Conservation (phyloP, 2,329 filamentous ascomycete species). For the Colletotrichum theobromicola region DNA sequence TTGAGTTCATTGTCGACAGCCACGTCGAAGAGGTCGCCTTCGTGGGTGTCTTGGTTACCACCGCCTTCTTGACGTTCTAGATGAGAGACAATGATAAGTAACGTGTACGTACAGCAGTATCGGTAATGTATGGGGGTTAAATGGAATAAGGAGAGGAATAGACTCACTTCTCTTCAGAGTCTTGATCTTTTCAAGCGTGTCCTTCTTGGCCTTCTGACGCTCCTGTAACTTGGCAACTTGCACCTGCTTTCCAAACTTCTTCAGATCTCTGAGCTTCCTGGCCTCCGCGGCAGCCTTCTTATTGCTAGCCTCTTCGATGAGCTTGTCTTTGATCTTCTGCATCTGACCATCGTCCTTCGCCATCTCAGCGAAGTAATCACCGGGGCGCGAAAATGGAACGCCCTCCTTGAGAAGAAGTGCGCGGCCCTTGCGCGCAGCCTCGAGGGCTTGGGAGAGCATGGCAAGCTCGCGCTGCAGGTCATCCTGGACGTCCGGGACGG, state of each 20-base stretch:
- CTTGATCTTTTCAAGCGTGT: conserved; percentile 95
- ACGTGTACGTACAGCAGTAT: too few relatives aligned
- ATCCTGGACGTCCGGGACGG: conserved; percentile 85
- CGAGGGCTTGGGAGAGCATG: conserved; percentile 89
- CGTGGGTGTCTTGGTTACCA: conserved; percentile 68
- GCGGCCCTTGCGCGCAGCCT: conserved; percentile 77
- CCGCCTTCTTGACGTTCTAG: conserved; percentile 81
- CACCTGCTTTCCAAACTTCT: conserved; percentile 99
- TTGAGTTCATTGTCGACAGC: conserved; percentile 74
- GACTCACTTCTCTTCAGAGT: conserved; percentile 90
- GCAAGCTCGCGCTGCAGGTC: conserved; percentile 91
- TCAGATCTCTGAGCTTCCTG: conserved; percentile 88
- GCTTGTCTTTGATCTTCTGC: conserved; percentile 92
- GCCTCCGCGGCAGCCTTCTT: conserved; percentile 95
- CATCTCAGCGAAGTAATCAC: conserved; percentile 99
- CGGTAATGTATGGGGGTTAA: too few relatives aligned
- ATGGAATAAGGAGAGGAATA: background rate
- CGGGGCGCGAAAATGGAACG: conserved; percentile 84
- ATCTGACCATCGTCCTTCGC: conserved; percentile 98
- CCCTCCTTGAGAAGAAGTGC: conserved; percentile 80
- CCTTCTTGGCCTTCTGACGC: conserved; percentile 87
- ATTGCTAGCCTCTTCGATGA: conserved; percentile 87
- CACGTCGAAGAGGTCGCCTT: conserved; percentile 90
- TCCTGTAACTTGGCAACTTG: conserved; percentile 97
- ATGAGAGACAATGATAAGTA: background rate